phyloP scores from a whole-genome alignment of 176 grass and related monocot genomes.

The Oryza glumipatula region DNA sequence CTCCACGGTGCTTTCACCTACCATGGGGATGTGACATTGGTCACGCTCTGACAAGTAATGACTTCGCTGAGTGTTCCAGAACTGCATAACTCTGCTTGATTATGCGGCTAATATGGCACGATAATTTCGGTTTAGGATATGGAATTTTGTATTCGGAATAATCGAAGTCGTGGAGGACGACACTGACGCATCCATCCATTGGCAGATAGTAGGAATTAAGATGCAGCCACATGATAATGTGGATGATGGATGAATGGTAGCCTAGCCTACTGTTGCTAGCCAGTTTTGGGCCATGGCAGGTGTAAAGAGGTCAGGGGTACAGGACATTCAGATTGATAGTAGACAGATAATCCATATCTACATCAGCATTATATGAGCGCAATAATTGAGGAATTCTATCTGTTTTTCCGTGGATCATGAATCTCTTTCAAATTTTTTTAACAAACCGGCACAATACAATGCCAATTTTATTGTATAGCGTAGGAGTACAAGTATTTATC shows the following conservation, averaged over 20 bases:
- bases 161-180: not conserved
- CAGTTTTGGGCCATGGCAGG: not conserved
- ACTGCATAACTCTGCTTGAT: not conserved
- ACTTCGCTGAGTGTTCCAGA: not conserved
- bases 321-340: not conserved
- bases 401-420: not conserved
- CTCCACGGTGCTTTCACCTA: constrained; percentile 19
- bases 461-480: no score
- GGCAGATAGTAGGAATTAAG: not conserved
- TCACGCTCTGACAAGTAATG: not conserved
- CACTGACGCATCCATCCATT: not conserved
- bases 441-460: no score
- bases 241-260: not conserved
- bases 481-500: no score
- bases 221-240: not conserved
- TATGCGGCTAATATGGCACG: not conserved
- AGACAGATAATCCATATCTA: not conserved
- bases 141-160: not conserved
- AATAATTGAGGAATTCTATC: constrained; percentile 15
- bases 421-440: not conserved
- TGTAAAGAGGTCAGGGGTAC: not conserved
- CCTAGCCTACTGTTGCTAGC: not conserved
- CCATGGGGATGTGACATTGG: constrained; percentile 4
- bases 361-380: not conserved
- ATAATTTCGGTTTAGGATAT: not conserved